A percentile compares a stretch with the other conserved stretches of the same genome.
These are phyloP conservation scores for Fusarium citri DNA, from an alignment of 2,329 filamentous ascomycete species.

Conservation along the genomic window DNA sequence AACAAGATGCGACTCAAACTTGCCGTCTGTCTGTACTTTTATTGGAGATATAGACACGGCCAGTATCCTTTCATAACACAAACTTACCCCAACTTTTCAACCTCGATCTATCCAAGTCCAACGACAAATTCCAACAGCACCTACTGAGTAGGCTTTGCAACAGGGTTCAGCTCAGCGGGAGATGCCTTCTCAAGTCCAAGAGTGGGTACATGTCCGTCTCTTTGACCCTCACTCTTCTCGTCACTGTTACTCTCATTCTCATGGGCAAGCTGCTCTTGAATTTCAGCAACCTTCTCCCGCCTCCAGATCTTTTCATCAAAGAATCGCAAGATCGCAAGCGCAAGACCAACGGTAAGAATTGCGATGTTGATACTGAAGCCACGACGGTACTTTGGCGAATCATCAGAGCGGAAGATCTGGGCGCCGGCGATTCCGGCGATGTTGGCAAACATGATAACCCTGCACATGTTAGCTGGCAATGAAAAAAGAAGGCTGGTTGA, in stretches of 20 bases:
- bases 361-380: slow-evolving; percentile 61
- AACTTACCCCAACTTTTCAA: not conserved
- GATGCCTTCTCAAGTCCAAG: slow-evolving; percentile 11
- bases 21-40: not conserved
- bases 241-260: slow-evolving; percentile 29
- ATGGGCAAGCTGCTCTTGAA: slow-evolving; percentile 15
- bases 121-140: no score
- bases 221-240: slow-evolving; percentile 14
- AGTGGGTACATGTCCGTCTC: not conserved
- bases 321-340: slow-evolving; percentile 56
- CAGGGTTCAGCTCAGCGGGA: slow-evolving; percentile 7
- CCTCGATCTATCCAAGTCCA: not conserved
- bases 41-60: not conserved
- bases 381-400: slow-evolving; percentile 62
- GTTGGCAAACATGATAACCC: slow-evolving; percentile 71
- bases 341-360: slow-evolving; percentile 57
- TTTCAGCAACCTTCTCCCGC: slow-evolving; percentile 8
- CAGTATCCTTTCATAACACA: not conserved
- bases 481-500: not conserved
- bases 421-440: slow-evolving; percentile 71
- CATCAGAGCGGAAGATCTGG: slow-evolving; percentile 67
- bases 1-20: not conserved
- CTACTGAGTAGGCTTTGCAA: not conserved
- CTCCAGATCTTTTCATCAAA: slow-evolving; percentile 55
- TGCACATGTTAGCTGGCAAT: not conserved